phyloP scores from a whole-genome alignment of 2,329 filamentous ascomycete genomes.

The Rhytidhysteron rufulum region DNA sequence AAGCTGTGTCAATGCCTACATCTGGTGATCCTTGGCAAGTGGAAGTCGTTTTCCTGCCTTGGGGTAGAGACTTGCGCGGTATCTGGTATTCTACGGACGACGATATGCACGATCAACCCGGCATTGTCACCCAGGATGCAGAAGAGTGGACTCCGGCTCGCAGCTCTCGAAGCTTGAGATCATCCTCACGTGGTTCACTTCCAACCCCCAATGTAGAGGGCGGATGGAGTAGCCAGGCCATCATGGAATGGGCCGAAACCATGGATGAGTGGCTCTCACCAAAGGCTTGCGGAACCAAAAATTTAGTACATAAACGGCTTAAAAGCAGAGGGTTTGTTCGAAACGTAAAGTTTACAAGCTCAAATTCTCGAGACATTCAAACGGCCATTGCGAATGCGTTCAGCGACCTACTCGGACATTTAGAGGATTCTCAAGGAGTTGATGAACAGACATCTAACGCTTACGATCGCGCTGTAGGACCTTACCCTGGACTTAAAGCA shows the following conservation, averaged over 20 bases:
- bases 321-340: constrained; percentile 69
- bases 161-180: constrained; percentile 21
- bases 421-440: constrained; percentile 24
- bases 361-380: constrained; percentile 66
- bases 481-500: constrained; percentile 57
- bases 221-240: constrained; percentile 47
- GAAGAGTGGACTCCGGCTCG: constrained; percentile 42
- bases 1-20: constrained; percentile 58
- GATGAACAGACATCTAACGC: constrained; percentile 10
- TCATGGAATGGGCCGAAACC: constrained; percentile 45
- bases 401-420: constrained; percentile 45
- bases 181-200: constrained; percentile 11
- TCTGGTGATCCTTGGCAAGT: constrained; percentile 65
- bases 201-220: constrained; percentile 36
- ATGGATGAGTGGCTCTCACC: constrained; percentile 61
- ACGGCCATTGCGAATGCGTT: constrained; percentile 62
- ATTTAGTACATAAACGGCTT: constrained; percentile 66
- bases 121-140: constrained; percentile 36
- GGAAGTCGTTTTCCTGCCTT: constrained; percentile 73
- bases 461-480: constrained; percentile 13
- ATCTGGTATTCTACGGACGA: constrained; percentile 49
- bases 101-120: constrained; percentile 32
- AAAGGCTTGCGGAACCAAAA: constrained; percentile 62
- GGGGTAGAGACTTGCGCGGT: constrained; percentile 52
- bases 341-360: constrained; percentile 57